phyloP scores from a whole-genome alignment of 306 rosid genomes.

The Mimosa bimucronata region DNA sequence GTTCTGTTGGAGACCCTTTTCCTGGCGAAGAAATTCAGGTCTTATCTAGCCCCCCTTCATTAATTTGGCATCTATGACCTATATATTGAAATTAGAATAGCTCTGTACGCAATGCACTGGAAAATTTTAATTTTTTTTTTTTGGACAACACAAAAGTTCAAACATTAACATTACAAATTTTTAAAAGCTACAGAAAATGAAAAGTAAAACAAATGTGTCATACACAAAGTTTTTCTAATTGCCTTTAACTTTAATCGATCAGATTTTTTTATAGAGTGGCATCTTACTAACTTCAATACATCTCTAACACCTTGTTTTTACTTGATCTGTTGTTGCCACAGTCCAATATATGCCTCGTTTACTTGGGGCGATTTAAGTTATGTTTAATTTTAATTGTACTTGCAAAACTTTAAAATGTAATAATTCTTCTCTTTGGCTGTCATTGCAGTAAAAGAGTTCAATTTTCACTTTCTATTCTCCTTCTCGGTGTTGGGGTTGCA shows the following conservation, averaged over 20 bases:
- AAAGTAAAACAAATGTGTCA: background rate
- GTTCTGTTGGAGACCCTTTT: conserved; percentile 58
- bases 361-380: conserved; percentile 5
- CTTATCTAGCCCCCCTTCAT: conserved; percentile 21
- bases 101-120: background rate
- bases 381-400: background rate
- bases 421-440: conserved; percentile 31
- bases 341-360: background rate
- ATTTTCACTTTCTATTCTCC: conserved; percentile 72
- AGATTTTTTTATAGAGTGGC: background rate
- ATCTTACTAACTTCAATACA: conserved; percentile 5
- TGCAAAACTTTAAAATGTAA: conserved; percentile 15
- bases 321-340: conserved; percentile 10
- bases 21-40: conserved; percentile 62
- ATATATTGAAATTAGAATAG: background rate
- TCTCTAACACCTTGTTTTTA: conserved; percentile 32
- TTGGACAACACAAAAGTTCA: background rate
- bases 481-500: conserved; percentile 94
- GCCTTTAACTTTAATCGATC: background rate
- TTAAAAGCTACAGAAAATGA: background rate
- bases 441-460: conserved; percentile 62
- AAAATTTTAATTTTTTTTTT: background rate
- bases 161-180: too few species aligned
- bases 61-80: conserved; percentile 27
- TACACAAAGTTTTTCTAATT: background rate